Base-by-base conservation (phyloP, 2,329 filamentous ascomycete genomes). In the Colletotrichum caudatum region DNA sequence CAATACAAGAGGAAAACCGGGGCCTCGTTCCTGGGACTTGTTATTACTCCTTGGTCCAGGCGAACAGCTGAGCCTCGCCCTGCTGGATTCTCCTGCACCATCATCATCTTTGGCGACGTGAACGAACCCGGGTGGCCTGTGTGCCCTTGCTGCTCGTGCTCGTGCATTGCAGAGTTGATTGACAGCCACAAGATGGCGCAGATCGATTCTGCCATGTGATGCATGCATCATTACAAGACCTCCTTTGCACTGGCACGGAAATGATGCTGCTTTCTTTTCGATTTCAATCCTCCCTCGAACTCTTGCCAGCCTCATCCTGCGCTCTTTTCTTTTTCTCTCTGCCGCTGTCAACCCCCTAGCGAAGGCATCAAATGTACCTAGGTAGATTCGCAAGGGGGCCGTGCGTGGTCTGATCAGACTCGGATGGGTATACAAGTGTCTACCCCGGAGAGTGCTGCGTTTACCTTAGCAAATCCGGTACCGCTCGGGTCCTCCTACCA, bases 281-380 rank as follows among this genome's bases (percentile, higher is more conserved):
- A 11, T n/a, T 23, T 48, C 16, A 18, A n/a, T 11, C 44, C 60
- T 58, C 60, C 50, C 39, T 66, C 26, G 37, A 29, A 37, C 58
- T 60, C 20, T 50, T 54, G 44, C 60, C 54, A 35, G 37, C 51
- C 59, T 6, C 37, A 14, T 33, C 57, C 39, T 53, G 29, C 29
- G 29, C 29, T 29, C 50, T 44, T 5, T 39, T 44, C 37, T 18
- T 37, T 58, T 29, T 41, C 41, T 57, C 56, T 44, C 61, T 50
- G 56, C 35, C 61, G 46, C 53, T 69, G 65, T 50, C 69, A 69
- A 69, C 59, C 69, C 39, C 69, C 14, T 6, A 23, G 64, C 51
- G 23, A 26, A 44, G 41, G 18, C 7, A 8, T 6, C 41, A 20
- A 44, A 5, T 39, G 7, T 20, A 46, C 35, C 35, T 37, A 8